A percentile compares a stretch with the other conserved stretches of the same genome.
phyloP scores from a whole-genome alignment of 2,329 filamentous ascomycete species.

The Colletotrichum kahawae region DNA sequence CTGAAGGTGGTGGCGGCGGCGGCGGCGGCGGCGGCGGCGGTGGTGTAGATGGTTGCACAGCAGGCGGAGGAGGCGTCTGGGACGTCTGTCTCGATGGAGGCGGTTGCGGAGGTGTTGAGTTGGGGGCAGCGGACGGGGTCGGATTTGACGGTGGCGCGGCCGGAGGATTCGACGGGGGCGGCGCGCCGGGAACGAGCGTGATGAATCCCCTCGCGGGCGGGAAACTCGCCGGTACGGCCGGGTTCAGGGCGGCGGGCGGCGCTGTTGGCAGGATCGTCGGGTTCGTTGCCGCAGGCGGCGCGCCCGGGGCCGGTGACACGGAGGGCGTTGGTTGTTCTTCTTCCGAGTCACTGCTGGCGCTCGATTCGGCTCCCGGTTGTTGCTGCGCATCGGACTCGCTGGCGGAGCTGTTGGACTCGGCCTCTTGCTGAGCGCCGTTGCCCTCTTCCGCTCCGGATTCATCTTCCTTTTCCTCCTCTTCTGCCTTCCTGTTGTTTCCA shows the following conservation, averaged over 20 bases:
- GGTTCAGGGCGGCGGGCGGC: background rate
- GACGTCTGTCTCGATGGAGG: background rate
- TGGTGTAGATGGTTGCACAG: background rate
- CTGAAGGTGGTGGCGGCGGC: background rate
- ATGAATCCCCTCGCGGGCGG: conserved; percentile 6
- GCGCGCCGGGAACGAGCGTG: conserved; percentile 10
- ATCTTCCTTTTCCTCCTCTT: background rate
- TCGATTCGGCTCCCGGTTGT: background rate
- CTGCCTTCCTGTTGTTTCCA: background rate
- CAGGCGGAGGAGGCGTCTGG: background rate
- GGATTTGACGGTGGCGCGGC: background rate
- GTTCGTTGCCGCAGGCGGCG: background rate
- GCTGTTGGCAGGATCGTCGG: background rate
- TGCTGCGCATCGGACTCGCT: background rate
- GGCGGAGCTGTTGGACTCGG: background rate
- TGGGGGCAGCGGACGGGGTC: background rate
- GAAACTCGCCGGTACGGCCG: background rate
- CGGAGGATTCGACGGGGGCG: background rate
- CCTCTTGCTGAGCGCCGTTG: background rate
- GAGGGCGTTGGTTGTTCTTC: background rate
- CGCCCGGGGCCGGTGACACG: background rate
- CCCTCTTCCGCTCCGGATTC: background rate
- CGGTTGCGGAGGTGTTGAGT: background rate
- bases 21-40: background rate
- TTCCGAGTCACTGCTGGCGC: conserved; percentile 9